Base-by-base conservation (phyloP, 441 rosid genomes). In the Hura crepitans region DNA sequence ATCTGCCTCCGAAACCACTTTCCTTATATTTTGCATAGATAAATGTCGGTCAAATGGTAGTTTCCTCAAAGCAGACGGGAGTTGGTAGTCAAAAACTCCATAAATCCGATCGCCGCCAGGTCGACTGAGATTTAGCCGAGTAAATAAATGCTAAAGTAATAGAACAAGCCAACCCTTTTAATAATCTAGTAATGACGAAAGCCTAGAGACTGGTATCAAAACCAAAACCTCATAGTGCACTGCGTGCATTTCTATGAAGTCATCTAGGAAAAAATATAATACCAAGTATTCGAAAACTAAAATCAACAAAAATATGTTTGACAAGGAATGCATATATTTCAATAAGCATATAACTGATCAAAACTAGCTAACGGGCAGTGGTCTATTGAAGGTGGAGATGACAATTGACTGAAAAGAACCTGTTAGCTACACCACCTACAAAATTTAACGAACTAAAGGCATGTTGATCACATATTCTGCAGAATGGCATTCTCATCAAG, bases 71-170 rank as follows among this genome's bases (percentile, higher is more conserved):
- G 89, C 92, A 75, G 83, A 74, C 27, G 92, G 92, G 37, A 87
- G 87, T 72, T 87, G 87, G 75, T 80, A 51, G 75, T 87, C 83
- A 69, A 87, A 87, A 79, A 89, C 87, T 67, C 82, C 86, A 80
- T 85, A 86, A 62, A 89, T 86, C 31, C 84, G 79, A 66, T 81
- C 89, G 53, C 96, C 96, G 25, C 96, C 92, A 10, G 92, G 88
- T 76, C 92, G 85, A 74, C 92, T 89, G 83, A 70, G 62, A 65
- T 61, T 64, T 35, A 50, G n/a, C 35, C 28, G 49, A 47, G 51
- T 49, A 63, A 61, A 51, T 39, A 53, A 18, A 42, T n/a, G 27
- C 17, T n/a, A 30, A 35, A 42, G 47, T 62, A 37, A 70, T 28
- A 69, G 17, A 20, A 12, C 49, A 55, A 7, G 45, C 31, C 0